These are phyloP conservation scores for Cetradonia linearis DNA, from an alignment of 495 filamentous ascomycete genomes.

Conservation along the genomic window DNA sequence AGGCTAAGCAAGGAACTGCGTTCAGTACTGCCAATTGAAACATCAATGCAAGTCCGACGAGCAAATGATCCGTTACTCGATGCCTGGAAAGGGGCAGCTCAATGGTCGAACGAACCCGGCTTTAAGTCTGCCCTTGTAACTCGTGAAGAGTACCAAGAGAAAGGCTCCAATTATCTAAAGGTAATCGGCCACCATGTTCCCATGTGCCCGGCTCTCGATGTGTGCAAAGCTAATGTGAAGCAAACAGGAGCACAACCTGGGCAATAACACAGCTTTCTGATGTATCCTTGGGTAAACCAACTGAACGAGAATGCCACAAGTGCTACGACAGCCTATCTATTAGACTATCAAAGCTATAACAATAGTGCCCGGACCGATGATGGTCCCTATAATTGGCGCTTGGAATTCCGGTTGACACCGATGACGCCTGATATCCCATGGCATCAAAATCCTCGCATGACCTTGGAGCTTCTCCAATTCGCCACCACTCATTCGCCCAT, in stretches of 20 bases:
- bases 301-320: neutral
- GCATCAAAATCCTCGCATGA: neutral
- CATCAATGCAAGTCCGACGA: slow-evolving; percentile 51
- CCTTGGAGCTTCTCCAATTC: slow-evolving; percentile 1
- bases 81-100: slow-evolving; percentile 85
- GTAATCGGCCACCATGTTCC: slow-evolving; percentile 34
- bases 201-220: neutral
- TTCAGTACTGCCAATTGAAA: slow-evolving; percentile 59
- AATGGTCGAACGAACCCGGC: slow-evolving; percentile 47
- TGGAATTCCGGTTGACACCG: neutral
- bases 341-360: neutral
- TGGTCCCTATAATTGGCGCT: neutral
- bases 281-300: neutral
- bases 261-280: slow-evolving; percentile 41
- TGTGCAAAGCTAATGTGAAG: slow-evolving; percentile 7
- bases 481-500: neutral
- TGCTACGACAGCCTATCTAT: neutral
- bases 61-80: slow-evolving; percentile 70
- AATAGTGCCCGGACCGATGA: neutral
- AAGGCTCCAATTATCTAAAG: slow-evolving; percentile 78
- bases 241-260: slow-evolving; percentile 66
- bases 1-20: slow-evolving; percentile 62
- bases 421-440: neutral
- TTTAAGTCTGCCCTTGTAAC: slow-evolving; percentile 42
- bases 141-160: slow-evolving; percentile 71